Evolutionary conservation across 2,329 filamentous ascomycete genomes (phyloP).

Genomic region (Stagonosporopsis vannaccii): DNA sequence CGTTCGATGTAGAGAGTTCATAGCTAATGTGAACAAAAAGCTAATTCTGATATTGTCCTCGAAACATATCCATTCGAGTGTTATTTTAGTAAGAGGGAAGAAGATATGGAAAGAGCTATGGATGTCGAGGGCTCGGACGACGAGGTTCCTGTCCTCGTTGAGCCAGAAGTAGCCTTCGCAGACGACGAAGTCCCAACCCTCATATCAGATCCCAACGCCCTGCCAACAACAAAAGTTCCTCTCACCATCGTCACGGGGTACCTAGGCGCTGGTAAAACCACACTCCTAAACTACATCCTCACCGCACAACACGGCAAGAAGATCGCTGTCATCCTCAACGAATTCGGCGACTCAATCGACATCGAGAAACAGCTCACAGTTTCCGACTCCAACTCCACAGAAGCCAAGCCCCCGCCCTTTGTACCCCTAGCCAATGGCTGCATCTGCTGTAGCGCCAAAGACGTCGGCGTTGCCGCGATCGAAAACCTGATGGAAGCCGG

Average conservation of each 20-base stretch:
- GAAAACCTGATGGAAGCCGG: conserved; percentile 95
- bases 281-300: conserved; percentile 92
- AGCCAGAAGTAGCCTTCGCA: conserved; percentile 35
- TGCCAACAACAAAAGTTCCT: conserved; percentile 70
- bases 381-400: conserved; percentile 56
- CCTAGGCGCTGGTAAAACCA: conserved; percentile 94
- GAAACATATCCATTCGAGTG: too few species aligned
- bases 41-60: too few species aligned
- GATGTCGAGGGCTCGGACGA: conserved; percentile 37
- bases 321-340: conserved; percentile 97
- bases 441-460: conserved; percentile 98
- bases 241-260: conserved; percentile 92
- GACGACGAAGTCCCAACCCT: conserved; percentile 34
- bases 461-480: conserved; percentile 91
- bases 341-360: conserved; percentile 68
- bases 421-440: conserved; percentile 96
- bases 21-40: too few species aligned
- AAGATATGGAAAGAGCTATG: conserved; percentile 1
- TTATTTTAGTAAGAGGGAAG: background rate
- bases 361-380: conserved; percentile 97
- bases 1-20: too few species aligned
- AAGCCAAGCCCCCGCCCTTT: conserved; percentile 62
- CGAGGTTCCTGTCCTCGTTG: conserved; percentile 63
- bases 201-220: conserved; percentile 52
- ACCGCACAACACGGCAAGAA: conserved; percentile 96